phyloP scores from a whole-genome alignment of 2,329 filamentous ascomycete genomes.

The Botryotinia narcissicola region DNA sequence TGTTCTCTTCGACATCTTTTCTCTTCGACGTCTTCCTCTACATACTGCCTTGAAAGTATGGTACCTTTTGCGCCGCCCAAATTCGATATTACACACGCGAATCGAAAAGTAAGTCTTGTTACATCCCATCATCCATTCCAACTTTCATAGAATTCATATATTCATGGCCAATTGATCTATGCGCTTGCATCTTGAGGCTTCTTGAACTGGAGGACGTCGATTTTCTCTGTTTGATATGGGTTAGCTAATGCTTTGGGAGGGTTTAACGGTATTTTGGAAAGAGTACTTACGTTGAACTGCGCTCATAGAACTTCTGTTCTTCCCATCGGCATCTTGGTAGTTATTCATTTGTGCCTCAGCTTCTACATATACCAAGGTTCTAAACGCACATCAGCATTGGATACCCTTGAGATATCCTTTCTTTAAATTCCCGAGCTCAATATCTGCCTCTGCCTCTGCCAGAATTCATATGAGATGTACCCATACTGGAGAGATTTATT shows the following conservation, averaged over 20 bases:
- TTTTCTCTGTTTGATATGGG: constrained; percentile 17
- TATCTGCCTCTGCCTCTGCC: neutral
- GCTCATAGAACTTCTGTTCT: constrained; percentile 61
- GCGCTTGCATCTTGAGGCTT: neutral
- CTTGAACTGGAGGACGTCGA: constrained; percentile 23
- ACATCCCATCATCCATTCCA: constrained; percentile 6
- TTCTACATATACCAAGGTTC: constrained; percentile 78
- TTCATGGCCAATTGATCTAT: constrained; percentile 2
- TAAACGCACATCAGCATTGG: constrained; percentile 41
- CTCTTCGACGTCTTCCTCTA: neutral
- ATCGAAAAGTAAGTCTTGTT: constrained; percentile 13
- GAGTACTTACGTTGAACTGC: constrained; percentile 69
- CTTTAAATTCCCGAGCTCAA: neutral
- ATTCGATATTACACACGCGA: constrained; percentile 7
- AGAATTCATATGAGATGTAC: neutral
- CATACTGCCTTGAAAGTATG: neutral
- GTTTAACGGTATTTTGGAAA: neutral
- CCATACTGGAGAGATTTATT: neutral
- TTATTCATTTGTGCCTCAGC: constrained; percentile 70
- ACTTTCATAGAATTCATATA: constrained; percentile 11
- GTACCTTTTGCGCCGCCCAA: constrained; percentile 4
- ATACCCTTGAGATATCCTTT: neutral
- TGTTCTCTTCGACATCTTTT: neutral
- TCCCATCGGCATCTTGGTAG: constrained; percentile 70
- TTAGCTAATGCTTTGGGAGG: constrained; percentile 3